Base-by-base conservation (phyloP, 202 grass and related monocot species). In the Bolboschoenoplectus hybrid region DNA sequence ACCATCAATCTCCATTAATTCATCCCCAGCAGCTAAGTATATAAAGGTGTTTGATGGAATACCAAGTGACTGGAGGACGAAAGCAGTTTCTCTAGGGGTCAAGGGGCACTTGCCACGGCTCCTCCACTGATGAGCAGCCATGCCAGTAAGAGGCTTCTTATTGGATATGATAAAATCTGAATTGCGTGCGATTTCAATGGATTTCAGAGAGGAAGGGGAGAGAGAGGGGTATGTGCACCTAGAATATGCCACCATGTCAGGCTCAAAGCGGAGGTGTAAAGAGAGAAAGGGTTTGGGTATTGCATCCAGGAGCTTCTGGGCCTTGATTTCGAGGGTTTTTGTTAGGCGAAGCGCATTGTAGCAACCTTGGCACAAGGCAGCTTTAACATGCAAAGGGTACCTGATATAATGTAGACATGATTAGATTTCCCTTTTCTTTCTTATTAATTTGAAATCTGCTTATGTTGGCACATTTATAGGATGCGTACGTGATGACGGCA, bases 221-320 rank as follows among this genome's bases (percentile, higher is more conserved):
- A 97, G 91, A 71, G 63, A 88, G 38, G 62, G 82, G 69, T 99
- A 99, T 56, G 81, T 81, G 87, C 92, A 99, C 53, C 88, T 85
- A 74, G 90, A 92, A 85, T 90, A 99, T 49, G 88, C 93, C 70
- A 97, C 93, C 97, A 99, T 99, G 86, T 99, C 93, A 66, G 97
- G 97, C 87, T 99, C 97, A 80, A 99, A 99, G 80, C 97, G 90
- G 52, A 99, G 87, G 81, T 99, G 93, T 67, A 99, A 89, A 8
- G 97, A 92, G 84, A 99, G 63, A 86, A 97, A 99, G 43, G 97
- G 97, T 87, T 97, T 97, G 50, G 93, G 93, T 89, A 99, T 97
- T 10, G 87, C 81, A 74, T 91, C 81, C 5, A 94, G 84, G 79
- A 99, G 93, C 16, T 88, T 44, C 69, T 58, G 53, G 85, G 86